These are phyloP conservation scores for Blastomyces gilchristii DNA, from an alignment of 2,329 filamentous ascomycete genomes.

Conservation along the genomic window DNA sequence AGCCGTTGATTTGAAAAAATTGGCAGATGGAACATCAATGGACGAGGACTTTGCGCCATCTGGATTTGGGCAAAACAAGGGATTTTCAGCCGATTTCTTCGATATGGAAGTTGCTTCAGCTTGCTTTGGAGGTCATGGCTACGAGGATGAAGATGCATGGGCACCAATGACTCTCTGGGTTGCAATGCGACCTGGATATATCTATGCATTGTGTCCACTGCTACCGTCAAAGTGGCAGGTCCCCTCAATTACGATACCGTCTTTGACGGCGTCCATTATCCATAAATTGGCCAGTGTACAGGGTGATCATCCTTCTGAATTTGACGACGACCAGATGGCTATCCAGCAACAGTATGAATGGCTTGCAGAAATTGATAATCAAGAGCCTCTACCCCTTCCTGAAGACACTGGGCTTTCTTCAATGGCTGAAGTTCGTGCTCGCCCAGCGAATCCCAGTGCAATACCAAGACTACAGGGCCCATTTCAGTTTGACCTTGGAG, in stretches of 20 bases:
- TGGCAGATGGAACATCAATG: slow-evolving; percentile 70
- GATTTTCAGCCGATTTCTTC: slow-evolving; percentile 77
- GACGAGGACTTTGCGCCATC: slow-evolving; percentile 78
- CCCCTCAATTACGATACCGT: slow-evolving; percentile 64
- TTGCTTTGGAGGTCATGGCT: slow-evolving; percentile 66
- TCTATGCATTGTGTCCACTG: slow-evolving; percentile 87
- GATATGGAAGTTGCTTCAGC: slow-evolving; percentile 92
- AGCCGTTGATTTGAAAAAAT: slow-evolving; percentile 77
- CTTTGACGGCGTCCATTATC: slow-evolving; percentile 71
- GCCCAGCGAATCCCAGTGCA: slow-evolving; percentile 44
- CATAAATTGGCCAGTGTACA: slow-evolving; percentile 49
- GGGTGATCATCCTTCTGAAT: slow-evolving; percentile 31
- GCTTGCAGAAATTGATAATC: slow-evolving; percentile 46
- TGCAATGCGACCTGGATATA: slow-evolving; percentile 85
- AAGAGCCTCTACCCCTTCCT: slow-evolving; percentile 39
- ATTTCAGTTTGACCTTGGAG: slow-evolving; percentile 44
- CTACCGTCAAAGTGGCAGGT: slow-evolving; percentile 79
- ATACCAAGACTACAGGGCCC: slow-evolving; percentile 54
- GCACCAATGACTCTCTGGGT: slow-evolving; percentile 93
- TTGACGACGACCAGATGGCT: slow-evolving; percentile 35
- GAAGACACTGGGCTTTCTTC: slow-evolving; percentile 29
- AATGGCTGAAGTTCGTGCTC: slow-evolving; percentile 45
- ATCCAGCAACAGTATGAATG: slow-evolving; percentile 49
- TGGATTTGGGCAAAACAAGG: slow-evolving; percentile 60
- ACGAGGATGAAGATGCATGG: slow-evolving; percentile 58